A percentile compares a stretch with the other conserved stretches of the same genome.
These are phyloP conservation scores for Penicillium chermesinum DNA, from an alignment of 495 filamentous ascomycete species.

Conservation along the genomic window DNA sequence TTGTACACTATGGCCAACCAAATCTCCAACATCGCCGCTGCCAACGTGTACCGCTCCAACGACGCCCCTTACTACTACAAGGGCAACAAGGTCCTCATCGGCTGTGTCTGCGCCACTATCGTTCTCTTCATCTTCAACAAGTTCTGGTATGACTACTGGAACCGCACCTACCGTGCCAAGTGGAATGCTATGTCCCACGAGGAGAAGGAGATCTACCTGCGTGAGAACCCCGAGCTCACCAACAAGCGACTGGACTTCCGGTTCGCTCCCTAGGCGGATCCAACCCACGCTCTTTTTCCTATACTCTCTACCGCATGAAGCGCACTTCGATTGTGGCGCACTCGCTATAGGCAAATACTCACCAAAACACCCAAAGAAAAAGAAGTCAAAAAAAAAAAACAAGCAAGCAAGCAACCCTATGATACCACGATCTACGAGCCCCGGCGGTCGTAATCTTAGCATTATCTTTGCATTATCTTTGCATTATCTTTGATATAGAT, in stretches of 20 bases:
- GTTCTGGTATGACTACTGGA: neutral
- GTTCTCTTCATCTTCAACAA: neutral
- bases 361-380: neutral
- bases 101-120: neutral
- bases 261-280: neutral
- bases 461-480: neutral
- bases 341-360: neutral
- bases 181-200: conserved; percentile 56
- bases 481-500: neutral
- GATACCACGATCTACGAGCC: neutral
- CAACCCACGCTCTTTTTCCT: neutral
- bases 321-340: neutral
- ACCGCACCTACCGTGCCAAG: conserved; percentile 4
- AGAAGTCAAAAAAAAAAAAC: no score
- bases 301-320: no score
- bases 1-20: conserved; percentile 17
- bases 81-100: neutral
- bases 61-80: neutral
- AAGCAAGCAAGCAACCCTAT: no score
- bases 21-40: conserved; percentile 6
- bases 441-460: neutral
- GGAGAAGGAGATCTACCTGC: conserved; percentile 56
- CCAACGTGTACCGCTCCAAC: conserved; percentile 5
- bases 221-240: conserved; percentile 56
- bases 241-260: conserved; percentile 51